A percentile compares a stretch with the other conserved stretches of the same genome.
Evolutionary conservation across 2,329 filamentous ascomycete genomes (phyloP).

Genomic region (Monosporascus sp.): DNA sequence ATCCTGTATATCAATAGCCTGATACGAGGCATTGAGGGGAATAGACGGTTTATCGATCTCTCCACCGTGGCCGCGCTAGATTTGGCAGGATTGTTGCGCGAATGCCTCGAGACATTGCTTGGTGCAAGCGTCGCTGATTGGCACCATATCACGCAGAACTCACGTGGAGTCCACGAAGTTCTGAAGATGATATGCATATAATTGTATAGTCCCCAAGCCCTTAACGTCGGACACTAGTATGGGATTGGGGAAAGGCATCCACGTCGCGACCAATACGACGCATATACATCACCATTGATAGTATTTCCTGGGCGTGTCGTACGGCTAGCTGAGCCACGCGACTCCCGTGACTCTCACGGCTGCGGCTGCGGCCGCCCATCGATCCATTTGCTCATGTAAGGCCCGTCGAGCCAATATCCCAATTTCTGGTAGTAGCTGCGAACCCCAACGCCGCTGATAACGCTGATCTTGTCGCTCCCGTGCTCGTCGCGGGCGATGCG

Average conservation of each 20-base stretch:
- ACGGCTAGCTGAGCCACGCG: background rate
- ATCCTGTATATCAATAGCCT: too few species aligned
- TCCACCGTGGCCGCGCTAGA: constrained; percentile 47
- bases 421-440: constrained; percentile 91
- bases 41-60: constrained; percentile 30
- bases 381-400: constrained; percentile 69
- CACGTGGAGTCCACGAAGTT: too few species aligned
- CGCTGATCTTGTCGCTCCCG: constrained; percentile 86
- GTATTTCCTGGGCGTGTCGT: too few species aligned
- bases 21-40: constrained; percentile 29
- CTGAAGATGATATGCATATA: too few species aligned
- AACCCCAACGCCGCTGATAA: constrained; percentile 97
- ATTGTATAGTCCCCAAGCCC: too few species aligned
- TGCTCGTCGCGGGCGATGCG: constrained; percentile 92
- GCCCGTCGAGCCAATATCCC: constrained; percentile 89
- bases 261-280: too few species aligned
- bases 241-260: too few species aligned
- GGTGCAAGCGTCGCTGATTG: constrained; percentile 53
- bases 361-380: constrained; percentile 36
- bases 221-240: too few species aligned
- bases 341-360: background rate
- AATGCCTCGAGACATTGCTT: constrained; percentile 57
- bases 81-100: constrained; percentile 34
- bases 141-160: constrained; percentile 50
- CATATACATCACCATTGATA: too few species aligned